Base-by-base conservation (phyloP, 441 rosid species). In the Iberis amara region DNA sequence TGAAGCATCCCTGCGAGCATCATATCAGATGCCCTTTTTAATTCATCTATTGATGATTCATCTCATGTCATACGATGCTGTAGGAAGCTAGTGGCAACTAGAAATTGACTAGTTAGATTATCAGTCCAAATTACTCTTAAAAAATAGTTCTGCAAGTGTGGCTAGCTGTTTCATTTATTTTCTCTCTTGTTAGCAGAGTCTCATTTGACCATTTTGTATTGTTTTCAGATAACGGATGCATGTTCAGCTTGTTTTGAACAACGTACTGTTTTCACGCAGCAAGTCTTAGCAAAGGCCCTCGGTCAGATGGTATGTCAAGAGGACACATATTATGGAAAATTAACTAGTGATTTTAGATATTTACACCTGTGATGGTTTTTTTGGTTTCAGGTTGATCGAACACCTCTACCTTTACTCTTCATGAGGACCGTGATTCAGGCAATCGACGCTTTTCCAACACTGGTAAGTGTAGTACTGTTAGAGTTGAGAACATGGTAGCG, bases 391-490 rank as follows among this genome's bases (percentile, higher is more conserved):
- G 99, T 92, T 66, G 96, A 89, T 70, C 88, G 82, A 70, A 81
- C 86, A 18, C 94, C 95, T 56, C 65, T 89, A 48, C 99, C 99
- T 36, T 72, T 94, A 39, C 94, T 94, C 61, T 94, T 94, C 74
- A 89, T 94, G 99, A 79, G 99, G 81, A 89, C 99, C 4, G 97
- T 86, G 13, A 94, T 94, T 60, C 96, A 86, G 77, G 89, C 97
- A 53, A 85, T 85, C 40, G 99, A 94, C 54, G 99, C 99, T 45
- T 94, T 85, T 73, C 99, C 99, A 27, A 39, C 86, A 6, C 78
- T 94, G 90, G 99, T 94, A 81, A 77, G 51, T 63, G 58, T 40
- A 28, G 4, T 40, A 43, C 39, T 50, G 24, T 23, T 35, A 46
- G 48, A 36, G 46, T 57, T 11, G 14, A 35, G 41, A 41, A 44